Evolutionary conservation across 2,329 filamentous ascomycete genomes (phyloP), one percentile per base, ranked within the genome.

Genomic region (Fusarium nanum): DNA sequence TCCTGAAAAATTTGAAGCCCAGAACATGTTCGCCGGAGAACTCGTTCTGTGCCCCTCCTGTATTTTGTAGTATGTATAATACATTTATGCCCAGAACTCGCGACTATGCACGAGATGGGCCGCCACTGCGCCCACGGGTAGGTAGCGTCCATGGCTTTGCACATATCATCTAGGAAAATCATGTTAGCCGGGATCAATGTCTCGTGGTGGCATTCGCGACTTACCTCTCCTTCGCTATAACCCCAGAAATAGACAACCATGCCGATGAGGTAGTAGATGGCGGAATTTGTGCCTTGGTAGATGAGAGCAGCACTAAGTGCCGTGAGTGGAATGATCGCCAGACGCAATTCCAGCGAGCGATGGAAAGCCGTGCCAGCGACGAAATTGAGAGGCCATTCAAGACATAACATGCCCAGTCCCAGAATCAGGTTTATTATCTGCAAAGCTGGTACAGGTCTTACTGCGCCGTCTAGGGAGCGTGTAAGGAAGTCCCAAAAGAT

Each of bases 401-500:
- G 94, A 7, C 91, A 91, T 28, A 98, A 81, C 75, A 93, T 91
- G 68, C 91, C 78, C 62, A 98, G 74, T 18, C 93, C 94, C 76
- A 97, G 86, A 46, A 98, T 23, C 25, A 99, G 84, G 77, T 99
- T 99, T 83, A 98, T 86, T 76, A 92, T 92, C 79, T 99, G 96
- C 18, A 99, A 85, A 53, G 94, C 85, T 2, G 96, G 96, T n/a
- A 96, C 80, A 1, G 95, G 95, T 76, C 92, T 94, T 67, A 98
- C 93, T 50, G 92, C 92, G 58, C 84, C 86, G 78, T 99, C 93
- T 74, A 99, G 89, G 75, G 93, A 94, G 77, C 93, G 94, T 65
- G 95, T 98, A 72, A 96, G 83, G 80, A 97, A 97, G 82, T 99
- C 96, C 92, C 93, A 99, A 83, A 99, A 97, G 78, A 99, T 91